Evolutionary conservation across 768 basidiomycete genomes (phyloP).

Genomic region (Psilocybe cubensis): DNA sequence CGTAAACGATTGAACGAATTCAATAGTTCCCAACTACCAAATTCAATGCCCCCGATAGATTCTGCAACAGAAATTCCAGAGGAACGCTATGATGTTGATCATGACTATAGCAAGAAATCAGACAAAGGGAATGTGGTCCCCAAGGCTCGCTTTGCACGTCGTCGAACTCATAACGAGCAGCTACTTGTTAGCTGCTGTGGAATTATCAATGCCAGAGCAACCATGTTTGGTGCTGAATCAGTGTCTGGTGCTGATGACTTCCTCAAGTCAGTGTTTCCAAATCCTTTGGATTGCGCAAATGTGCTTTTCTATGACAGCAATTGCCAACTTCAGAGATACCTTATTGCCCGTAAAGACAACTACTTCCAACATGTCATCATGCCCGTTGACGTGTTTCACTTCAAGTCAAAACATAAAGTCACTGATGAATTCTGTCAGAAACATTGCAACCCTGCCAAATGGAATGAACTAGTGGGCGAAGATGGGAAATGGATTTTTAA

Average conservation of each 20-base stretch:
- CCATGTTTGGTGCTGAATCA: conserved; percentile 24
- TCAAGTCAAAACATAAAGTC: conserved; percentile 18
- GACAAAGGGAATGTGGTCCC: conserved; percentile 11
- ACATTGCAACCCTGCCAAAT: conserved; percentile 21
- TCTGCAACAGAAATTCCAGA: neutral
- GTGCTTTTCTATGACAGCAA: conserved; percentile 21
- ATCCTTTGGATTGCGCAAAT: conserved; percentile 13
- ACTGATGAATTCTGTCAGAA: conserved; percentile 15
- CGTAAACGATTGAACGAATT: conserved; percentile 1
- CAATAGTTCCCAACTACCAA: neutral
- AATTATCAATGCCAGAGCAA: conserved; percentile 17
- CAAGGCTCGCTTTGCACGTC: conserved; percentile 13
- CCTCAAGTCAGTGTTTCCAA: conserved; percentile 13
- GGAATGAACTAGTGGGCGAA: conserved; percentile 18
- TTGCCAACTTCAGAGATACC: conserved; percentile 12
- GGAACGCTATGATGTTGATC: neutral
- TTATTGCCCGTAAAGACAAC: conserved; percentile 7
- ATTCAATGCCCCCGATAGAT: neutral
- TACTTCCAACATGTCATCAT: conserved; percentile 12
- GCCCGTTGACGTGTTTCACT: conserved; percentile 22
- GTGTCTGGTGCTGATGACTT: conserved; percentile 18
- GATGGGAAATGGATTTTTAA: conserved; percentile 20
- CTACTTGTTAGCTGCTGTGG: conserved; percentile 19
- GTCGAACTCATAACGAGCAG: conserved; percentile 26
- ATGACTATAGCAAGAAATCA: conserved; percentile 1